phyloP scores from a whole-genome alignment of 106 monocot genomes.

The Dendrobium catenatum region DNA sequence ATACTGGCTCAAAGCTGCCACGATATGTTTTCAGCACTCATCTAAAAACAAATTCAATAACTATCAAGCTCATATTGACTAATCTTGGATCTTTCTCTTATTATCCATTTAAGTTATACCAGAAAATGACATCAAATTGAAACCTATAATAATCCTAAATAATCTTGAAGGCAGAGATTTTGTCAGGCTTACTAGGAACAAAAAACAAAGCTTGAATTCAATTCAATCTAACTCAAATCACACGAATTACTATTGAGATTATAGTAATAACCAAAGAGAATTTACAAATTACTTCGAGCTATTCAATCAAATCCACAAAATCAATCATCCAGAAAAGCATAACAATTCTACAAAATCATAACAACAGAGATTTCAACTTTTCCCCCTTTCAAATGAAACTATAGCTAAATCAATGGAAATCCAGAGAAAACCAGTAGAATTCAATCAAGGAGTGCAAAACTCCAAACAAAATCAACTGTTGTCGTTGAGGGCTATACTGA shows the following conservation, averaged over 20 bases:
- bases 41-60: too few species aligned
- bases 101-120: too few species aligned
- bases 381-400: neutral
- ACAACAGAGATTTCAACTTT: neutral
- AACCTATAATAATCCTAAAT: neutral
- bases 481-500: conserved; percentile 71
- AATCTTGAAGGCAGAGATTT: neutral
- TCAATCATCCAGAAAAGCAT: neutral
- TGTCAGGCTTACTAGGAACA: neutral
- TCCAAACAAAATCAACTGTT: conserved; percentile 25
- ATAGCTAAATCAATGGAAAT: neutral
- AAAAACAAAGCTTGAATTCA: neutral
- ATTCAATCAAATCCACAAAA: neutral
- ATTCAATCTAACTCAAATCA: conserved; percentile 1
- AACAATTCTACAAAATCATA: neutral
- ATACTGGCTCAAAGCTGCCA: too few species aligned
- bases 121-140: neutral
- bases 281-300: neutral
- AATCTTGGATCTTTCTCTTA: too few species aligned
- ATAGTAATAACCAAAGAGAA: neutral
- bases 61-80: too few species aligned
- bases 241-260: neutral
- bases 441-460: neutral
- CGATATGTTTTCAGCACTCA: too few species aligned
- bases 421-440: neutral